phyloP scores from a whole-genome alignment of 148 eudicot genomes.

The Chenopodium berlandieri region DNA sequence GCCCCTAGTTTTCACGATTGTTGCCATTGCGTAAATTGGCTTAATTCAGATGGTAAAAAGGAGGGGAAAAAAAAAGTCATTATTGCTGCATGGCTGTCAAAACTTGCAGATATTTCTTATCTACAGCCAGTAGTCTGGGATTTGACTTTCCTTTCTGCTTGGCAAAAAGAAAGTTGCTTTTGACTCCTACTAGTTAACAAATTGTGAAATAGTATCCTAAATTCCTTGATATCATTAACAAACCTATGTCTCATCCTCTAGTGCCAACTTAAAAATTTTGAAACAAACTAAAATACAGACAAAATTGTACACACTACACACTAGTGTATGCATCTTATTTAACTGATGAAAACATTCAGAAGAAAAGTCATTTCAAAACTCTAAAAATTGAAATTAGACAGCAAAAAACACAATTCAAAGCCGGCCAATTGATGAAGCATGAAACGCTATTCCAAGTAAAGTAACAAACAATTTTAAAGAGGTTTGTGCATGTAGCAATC shows the following conservation, averaged over 20 bases:
- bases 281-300: neutral
- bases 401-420: neutral
- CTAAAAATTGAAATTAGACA: neutral
- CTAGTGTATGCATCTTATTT: neutral
- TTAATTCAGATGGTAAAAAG: too few relatives aligned
- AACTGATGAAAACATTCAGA: neutral
- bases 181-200: neutral
- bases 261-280: neutral
- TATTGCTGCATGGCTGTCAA: too few relatives aligned
- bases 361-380: neutral
- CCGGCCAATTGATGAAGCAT: neutral
- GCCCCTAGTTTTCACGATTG: neutral
- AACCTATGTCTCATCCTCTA: neutral
- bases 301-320: neutral
- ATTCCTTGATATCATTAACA: neutral
- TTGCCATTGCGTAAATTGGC: neutral
- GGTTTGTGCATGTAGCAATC: neutral
- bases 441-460: neutral
- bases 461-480: neutral
- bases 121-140: neutral
- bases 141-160: neutral
- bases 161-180: neutral
- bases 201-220: neutral
- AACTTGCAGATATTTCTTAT: too few relatives aligned
- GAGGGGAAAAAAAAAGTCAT: neutral